phyloP scores from a whole-genome alignment of 257 asterid genomes.

The Capsicum chinense region DNA sequence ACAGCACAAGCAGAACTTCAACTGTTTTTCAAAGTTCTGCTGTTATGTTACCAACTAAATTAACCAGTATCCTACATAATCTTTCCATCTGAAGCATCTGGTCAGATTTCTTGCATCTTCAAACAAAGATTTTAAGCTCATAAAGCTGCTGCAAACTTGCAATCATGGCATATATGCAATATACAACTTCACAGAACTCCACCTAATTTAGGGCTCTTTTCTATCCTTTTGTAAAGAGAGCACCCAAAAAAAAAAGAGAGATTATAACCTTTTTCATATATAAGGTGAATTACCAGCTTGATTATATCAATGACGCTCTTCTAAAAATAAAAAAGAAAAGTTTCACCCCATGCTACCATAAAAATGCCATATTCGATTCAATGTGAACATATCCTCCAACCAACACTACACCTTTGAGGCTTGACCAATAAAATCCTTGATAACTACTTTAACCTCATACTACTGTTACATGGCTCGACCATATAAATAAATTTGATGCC shows the following conservation, averaged over 20 bases:
- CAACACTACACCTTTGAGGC: slow-evolving; percentile 9
- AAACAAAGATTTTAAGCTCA: slow-evolving; percentile 2
- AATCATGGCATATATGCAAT: slow-evolving; percentile 4
- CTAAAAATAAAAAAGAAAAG: not conserved
- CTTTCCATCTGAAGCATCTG: slow-evolving; percentile 3
- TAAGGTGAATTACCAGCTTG: slow-evolving; percentile 9
- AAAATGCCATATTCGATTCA: not conserved
- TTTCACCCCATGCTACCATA: not conserved
- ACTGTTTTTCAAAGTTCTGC: not conserved
- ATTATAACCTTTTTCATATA: not conserved
- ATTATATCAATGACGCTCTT: not conserved
- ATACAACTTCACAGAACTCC: slow-evolving; percentile 7
- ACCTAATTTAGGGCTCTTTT: slow-evolving; percentile 11
- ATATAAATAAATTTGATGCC: slow-evolving; percentile 1
- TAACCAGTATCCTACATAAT: not conserved
- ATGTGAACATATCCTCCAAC: not conserved
- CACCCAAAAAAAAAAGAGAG: not conserved
- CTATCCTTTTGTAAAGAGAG: slow-evolving; percentile 2
- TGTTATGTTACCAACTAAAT: not conserved
- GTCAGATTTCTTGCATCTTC: not conserved
- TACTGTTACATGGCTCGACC: not conserved
- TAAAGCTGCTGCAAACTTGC: slow-evolving; percentile 13
- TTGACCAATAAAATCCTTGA: not conserved
- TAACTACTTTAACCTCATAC: slow-evolving; percentile 11
- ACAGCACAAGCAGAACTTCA: slow-evolving; percentile 13